phyloP scores from a whole-genome alignment of 2,329 filamentous ascomycete genomes.

The Trichocomaceae sp. region DNA sequence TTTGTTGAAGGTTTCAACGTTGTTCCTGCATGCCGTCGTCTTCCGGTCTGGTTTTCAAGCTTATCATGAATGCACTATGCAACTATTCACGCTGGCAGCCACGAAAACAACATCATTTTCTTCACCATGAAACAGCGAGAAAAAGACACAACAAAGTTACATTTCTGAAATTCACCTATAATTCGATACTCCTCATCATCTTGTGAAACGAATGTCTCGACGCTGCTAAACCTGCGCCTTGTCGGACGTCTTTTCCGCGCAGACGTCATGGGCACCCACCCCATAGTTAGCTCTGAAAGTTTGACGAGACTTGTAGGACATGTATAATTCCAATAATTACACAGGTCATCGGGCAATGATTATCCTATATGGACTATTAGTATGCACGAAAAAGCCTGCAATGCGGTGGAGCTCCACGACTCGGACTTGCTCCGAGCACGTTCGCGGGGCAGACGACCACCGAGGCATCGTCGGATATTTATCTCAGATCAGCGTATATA shows the following conservation, averaged over 20 bases:
- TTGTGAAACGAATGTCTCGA: neutral
- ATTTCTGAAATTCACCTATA: neutral
- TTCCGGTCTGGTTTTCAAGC: neutral
- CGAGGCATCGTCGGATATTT: neutral
- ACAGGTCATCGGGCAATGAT: neutral
- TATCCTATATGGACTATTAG: neutral
- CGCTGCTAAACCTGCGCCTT: neutral
- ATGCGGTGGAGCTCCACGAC: neutral
- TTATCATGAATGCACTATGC: neutral
- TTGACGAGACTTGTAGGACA: neutral
- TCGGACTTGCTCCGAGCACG: constrained; percentile 8
- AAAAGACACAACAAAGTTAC: neutral
- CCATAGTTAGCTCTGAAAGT: neutral
- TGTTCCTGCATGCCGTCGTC: neutral
- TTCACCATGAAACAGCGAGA: neutral
- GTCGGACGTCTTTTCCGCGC: neutral
- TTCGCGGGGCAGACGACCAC: neutral
- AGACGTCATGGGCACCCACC: neutral
- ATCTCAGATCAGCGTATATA: neutral
- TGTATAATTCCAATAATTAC: neutral
- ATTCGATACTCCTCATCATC: neutral
- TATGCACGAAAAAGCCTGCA: neutral
- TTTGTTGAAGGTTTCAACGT: neutral
- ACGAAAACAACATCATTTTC: neutral
- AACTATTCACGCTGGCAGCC: neutral